Conservation (phyloP, 148 eudicot species). For the Tetragonia tetragonoides region DNA sequence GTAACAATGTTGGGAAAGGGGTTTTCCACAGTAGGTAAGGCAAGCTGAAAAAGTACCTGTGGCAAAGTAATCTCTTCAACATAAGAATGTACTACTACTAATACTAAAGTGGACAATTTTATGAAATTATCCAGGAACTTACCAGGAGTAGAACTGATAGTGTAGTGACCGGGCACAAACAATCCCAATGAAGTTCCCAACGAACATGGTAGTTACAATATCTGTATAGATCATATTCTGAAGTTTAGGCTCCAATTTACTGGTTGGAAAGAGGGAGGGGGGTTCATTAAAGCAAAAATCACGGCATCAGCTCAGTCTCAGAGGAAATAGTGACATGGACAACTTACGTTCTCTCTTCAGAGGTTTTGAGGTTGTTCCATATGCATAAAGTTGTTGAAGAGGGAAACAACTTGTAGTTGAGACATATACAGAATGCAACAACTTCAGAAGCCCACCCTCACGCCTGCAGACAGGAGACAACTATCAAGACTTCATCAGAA, state of each 20-base stretch:
- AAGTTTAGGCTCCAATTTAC: background rate
- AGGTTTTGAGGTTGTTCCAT: conserved; percentile 33
- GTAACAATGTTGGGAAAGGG: conserved; percentile 59
- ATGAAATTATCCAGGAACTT: conserved; percentile 23
- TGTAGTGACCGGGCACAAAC: conserved; percentile 91
- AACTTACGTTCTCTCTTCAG: conserved; percentile 66
- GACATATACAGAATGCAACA: conserved; percentile 43
- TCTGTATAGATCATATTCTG: conserved; percentile 44
- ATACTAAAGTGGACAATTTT: background rate
- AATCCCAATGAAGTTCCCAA: conserved; percentile 93
- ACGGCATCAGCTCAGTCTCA: background rate
- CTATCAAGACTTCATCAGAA: background rate
- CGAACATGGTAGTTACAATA: conserved; percentile 76
- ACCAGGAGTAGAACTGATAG: conserved; percentile 97
- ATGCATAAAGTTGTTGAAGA: conserved; percentile 30
- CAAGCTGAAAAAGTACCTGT: conserved; percentile 89
- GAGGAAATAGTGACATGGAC: background rate
- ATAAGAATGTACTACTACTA: background rate
- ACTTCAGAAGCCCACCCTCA: conserved; percentile 72
- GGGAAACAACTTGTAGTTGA: conserved; percentile 40
- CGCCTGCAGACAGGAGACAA: conserved; percentile 45
- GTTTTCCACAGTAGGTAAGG: conserved; percentile 94
- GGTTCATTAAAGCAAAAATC: background rate
- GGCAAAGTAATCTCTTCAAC: background rate
- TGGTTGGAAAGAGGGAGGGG: background rate